Base-by-base conservation (phyloP, 2,329 filamentous ascomycete species). In the Cordyceps pruinosa region DNA sequence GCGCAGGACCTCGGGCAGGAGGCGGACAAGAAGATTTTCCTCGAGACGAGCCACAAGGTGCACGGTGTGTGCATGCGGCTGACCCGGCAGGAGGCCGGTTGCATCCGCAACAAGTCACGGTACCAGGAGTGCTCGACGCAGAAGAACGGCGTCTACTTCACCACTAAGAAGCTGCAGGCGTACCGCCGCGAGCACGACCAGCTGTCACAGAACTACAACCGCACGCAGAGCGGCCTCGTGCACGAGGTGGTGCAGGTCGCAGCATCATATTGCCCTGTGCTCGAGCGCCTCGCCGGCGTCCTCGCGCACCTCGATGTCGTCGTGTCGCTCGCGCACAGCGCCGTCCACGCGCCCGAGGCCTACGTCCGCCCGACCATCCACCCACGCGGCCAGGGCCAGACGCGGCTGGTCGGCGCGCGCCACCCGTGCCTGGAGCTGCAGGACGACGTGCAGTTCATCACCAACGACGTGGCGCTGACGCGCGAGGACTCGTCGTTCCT, bases 371-470 rank as follows among this genome's bases (percentile, higher is more conserved):
- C 94, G 5, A 95, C 83, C 69, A 92, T 99, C 68, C 91, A 99
- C 68, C 80, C 86, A 12, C 89, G 94, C 32, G 94, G 93, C 5
- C 85, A 89, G 47, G 94, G 93, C 4, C 87, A 91, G 65, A 99
- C 94, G 0, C 76, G 95, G 23, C 81, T 99, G n/a, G 89, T 86
- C 62, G 95, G 96, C 74, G 90, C 94, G 2, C 88, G 95, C 12
- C 94, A 99, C 68, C 95, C 95, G 0, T 99, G 94, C 69, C 89
- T 99, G 84, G 94, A 99, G 71, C 92, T 97, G 83, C 94, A 99
- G 73, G 95, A 99, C 66, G 94, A 99, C 66, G 87, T 99, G 42
- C 92, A 93, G 61, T 99, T 99, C 75, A 99, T 99, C 72, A 97
- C 93, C 57, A 99, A 99, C 70, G 93, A 99, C 65, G 90, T 97